Conservation (phyloP, 805 yeast species). For the Metschnikowia bowlesiae region DNA sequence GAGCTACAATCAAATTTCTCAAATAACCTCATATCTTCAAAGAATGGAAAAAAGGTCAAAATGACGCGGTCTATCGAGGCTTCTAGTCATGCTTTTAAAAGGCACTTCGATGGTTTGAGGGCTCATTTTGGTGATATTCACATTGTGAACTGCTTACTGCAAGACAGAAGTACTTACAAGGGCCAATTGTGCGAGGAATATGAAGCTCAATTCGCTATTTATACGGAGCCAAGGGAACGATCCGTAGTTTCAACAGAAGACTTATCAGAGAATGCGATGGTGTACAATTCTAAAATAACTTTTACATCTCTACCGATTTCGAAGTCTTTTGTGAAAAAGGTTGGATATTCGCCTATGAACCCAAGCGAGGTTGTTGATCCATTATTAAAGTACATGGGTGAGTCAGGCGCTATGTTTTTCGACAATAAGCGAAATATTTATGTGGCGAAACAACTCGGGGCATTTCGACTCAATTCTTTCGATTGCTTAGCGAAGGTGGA, state of each 20-base stretch:
- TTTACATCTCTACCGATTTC: conserved; percentile 30
- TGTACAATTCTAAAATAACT: conserved; percentile 15
- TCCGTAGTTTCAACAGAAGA: conserved; percentile 5
- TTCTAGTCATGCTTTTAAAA: conserved; percentile 46
- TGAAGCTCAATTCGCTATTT: conserved; percentile 14
- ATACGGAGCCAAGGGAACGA: conserved; percentile 6
- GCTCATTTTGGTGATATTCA: conserved; percentile 48
- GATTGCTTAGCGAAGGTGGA: conserved; percentile 50
- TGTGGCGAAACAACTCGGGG: conserved; percentile 48
- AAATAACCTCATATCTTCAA: conserved; percentile 30
- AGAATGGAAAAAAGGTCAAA: conserved; percentile 37
- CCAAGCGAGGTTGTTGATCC: conserved; percentile 29
- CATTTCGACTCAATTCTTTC: conserved; percentile 46
- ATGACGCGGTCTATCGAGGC: conserved; percentile 53
- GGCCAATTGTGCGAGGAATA: conserved; percentile 42
- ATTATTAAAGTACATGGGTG: conserved; percentile 33
- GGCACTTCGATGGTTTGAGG: conserved; percentile 47
- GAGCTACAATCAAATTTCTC: conserved; percentile 43
- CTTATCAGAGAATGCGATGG: conserved; percentile 23
- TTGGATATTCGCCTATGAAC: conserved; percentile 31
- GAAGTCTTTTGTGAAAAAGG: conserved; percentile 29
- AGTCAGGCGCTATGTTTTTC: conserved; percentile 44
- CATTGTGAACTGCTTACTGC: conserved; percentile 46
- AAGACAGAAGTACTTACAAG: conserved; percentile 37
- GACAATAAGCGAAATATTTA: conserved; percentile 32